Evolutionary conservation across 306 rosid genomes (phyloP).

Genomic region (Quercus variabilis): DNA sequence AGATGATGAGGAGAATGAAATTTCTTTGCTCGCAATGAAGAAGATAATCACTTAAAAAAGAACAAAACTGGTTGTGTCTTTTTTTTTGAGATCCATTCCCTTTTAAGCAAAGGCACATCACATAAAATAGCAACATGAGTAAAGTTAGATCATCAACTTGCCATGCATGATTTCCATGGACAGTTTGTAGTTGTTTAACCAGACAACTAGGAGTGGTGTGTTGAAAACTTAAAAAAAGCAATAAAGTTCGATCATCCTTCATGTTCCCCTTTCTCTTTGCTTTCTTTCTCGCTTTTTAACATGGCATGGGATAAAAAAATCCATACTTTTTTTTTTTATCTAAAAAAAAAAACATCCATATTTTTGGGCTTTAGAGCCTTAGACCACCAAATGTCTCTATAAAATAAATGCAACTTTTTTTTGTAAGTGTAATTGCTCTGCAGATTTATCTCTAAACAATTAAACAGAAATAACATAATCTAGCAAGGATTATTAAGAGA

Average conservation of each 20-base stretch:
- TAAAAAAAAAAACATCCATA: too few relatives aligned
- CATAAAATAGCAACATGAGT: too few relatives aligned
- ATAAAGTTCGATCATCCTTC: background rate
- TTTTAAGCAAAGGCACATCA: background rate
- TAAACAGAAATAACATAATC: conserved; percentile 10
- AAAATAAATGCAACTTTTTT: background rate
- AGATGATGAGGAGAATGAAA: background rate
- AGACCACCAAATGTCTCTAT: background rate
- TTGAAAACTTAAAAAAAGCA: background rate
- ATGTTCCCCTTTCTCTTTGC: background rate
- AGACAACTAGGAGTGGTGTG: background rate
- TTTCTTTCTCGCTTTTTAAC: background rate
- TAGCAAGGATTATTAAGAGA: background rate
- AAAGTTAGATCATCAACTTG: too few relatives aligned
- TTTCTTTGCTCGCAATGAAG: background rate
- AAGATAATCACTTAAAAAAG: background rate
- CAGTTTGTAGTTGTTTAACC: background rate
- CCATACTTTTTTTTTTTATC: background rate
- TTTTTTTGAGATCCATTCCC: background rate
- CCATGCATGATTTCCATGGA: too few relatives aligned
- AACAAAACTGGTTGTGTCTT: background rate
- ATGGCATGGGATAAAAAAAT: background rate
- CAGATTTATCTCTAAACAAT: conserved; percentile 30
- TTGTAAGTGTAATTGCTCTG: background rate
- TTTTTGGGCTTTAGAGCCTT: background rate